phyloP scores from a whole-genome alignment of 163 green algal genomes.

The Coccomyxa subellipsoidea region DNA sequence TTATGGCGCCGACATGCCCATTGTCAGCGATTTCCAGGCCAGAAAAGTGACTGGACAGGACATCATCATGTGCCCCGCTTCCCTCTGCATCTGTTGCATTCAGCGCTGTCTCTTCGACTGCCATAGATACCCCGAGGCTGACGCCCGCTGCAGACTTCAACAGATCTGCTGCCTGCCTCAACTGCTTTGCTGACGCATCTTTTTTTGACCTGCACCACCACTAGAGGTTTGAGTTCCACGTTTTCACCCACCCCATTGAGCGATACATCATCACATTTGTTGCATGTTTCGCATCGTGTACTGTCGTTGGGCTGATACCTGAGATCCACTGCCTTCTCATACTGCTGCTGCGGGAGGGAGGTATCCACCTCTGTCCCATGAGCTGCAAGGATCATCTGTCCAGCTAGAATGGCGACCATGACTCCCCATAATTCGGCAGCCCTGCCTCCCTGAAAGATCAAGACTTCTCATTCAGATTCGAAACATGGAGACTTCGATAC shows the following conservation, averaged over 20 bases:
- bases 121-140: background rate
- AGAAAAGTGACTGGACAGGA: background rate
- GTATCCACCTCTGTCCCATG: background rate
- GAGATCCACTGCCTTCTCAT: slow-evolving; percentile 36
- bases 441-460: no score
- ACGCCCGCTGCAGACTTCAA: slow-evolving; percentile 19
- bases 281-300: no score
- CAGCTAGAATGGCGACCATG: background rate
- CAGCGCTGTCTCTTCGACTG: background rate
- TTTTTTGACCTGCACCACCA: background rate
- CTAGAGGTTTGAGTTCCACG: no score
- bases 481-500: no score
- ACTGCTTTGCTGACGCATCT: slow-evolving; percentile 1
- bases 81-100: background rate
- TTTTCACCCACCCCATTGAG: no score
- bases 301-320: slow-evolving; percentile 29
- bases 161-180: slow-evolving; percentile 20
- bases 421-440: background rate
- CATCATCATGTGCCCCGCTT: background rate
- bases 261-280: no score
- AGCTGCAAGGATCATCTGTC: background rate
- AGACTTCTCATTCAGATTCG: no score
- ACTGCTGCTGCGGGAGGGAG: slow-evolving; percentile 33
- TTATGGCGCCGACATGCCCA: slow-evolving; percentile 41
- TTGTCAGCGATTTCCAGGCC: background rate